Conservation (phyloP, 345 rosid species). For the Citrus cavaleriei region DNA sequence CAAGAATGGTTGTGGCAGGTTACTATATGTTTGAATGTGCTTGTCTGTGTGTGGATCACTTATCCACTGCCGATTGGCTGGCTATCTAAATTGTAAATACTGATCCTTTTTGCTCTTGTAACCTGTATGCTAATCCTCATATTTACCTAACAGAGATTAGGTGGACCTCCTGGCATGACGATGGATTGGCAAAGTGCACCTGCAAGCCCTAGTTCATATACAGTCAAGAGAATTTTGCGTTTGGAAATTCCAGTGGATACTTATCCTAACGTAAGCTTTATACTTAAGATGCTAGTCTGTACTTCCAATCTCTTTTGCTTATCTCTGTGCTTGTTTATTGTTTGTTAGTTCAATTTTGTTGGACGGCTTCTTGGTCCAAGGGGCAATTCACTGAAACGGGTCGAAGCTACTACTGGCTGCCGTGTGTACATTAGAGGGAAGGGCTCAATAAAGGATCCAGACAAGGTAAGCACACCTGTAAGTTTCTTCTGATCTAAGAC, state of each 20-base stretch:
- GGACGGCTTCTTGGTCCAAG: constrained; percentile 97
- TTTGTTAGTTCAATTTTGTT: constrained; percentile 87
- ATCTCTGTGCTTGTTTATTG: constrained; percentile 10
- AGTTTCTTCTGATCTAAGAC: neutral
- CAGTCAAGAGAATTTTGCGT: constrained; percentile 92
- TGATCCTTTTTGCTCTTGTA: neutral
- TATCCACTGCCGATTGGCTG: neutral
- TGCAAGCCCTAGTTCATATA: constrained; percentile 90
- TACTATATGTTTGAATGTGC: neutral
- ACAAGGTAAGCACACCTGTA: constrained; percentile 51
- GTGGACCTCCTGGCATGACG: constrained; percentile 90
- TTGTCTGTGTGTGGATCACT: neutral
- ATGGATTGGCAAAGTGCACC: constrained; percentile 99
- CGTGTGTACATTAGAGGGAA: constrained; percentile 97
- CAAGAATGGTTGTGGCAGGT: neutral
- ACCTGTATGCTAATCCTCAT: constrained; percentile 4
- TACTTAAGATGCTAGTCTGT: neutral
- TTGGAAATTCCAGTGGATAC: constrained; percentile 98
- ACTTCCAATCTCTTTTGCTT: neutral
- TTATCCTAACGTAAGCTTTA: constrained; percentile 58
- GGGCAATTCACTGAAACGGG: constrained; percentile 98
- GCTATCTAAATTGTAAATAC: neutral
- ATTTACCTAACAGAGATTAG: constrained; percentile 54
- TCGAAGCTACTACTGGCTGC: constrained; percentile 97
- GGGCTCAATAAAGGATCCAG: constrained; percentile 98